Percentiles rank a stretch among this genome's conserved stretches.
Conservation (phyloP, 345 rosid genomes). For the Boechera stricta region DNA sequence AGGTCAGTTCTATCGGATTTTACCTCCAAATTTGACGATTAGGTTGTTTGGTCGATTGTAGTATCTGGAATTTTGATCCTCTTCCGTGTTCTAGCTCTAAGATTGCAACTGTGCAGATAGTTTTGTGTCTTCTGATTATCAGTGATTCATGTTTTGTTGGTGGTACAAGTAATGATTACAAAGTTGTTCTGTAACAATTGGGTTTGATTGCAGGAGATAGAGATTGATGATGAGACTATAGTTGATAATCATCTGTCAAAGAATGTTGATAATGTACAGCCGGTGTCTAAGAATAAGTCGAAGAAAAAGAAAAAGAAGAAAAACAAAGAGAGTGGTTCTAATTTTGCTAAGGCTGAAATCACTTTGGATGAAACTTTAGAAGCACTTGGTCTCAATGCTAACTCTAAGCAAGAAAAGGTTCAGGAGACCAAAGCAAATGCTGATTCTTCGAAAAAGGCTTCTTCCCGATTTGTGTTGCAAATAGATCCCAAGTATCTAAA, state of each 20-base stretch:
- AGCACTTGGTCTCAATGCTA: constrained; percentile 50
- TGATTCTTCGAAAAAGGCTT: constrained; percentile 39
- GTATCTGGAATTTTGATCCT: background rate
- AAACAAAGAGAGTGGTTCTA: constrained; percentile 53
- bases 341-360: constrained; percentile 43
- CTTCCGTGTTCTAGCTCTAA: background rate
- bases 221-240: constrained; percentile 44
- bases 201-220: constrained; percentile 53
- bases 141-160: background rate
- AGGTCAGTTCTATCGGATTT: constrained; percentile 34
- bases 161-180: background rate
- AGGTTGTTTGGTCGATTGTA: constrained; percentile 12
- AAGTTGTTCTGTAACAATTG: constrained; percentile 25
- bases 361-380: constrained; percentile 57
- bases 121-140: background rate
- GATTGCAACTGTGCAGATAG: background rate
- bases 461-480: constrained; percentile 51
- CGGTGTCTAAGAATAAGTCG: constrained; percentile 53
- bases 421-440: constrained; percentile 43
- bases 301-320: constrained; percentile 92
- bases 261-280: background rate
- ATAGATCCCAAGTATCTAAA: constrained; percentile 78
- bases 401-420: constrained; percentile 40
- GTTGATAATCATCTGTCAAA: constrained; percentile 27
- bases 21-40: background rate